Base-by-base conservation (phyloP, 2,329 filamentous ascomycete genomes). In the Trichocomaceae sp. region DNA sequence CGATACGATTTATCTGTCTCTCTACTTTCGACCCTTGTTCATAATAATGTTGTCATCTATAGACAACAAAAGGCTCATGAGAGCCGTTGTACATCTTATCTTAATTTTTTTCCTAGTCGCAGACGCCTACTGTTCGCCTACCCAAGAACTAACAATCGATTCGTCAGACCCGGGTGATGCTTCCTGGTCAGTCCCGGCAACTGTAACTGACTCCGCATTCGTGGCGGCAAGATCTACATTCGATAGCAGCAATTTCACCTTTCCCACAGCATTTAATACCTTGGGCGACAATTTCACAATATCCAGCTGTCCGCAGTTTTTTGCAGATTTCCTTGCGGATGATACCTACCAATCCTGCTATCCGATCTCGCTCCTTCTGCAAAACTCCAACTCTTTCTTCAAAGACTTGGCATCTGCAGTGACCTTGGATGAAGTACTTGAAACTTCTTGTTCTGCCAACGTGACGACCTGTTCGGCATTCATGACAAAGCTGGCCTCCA, bases 301-400 rank as follows among this genome's bases (percentile, higher is more conserved):
- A 52, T 63, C 71, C 10, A 72, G 75, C 50, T 79, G 77, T 47
- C 63, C 70, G 13, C 66, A 74, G 4, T 77, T 92, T 71, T 85
- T 95, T 69, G 76, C 81, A 50, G 69, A 69, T 2, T 83, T 95
- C 63, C 78, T 93, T 50, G 73, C 72, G 47, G 81, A 88, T 65
- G 66, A 78, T 5, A 83, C 81, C 3, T 90, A 93, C 62, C 80
- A 82, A 61, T 69, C 79, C 50, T 97, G 92, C 73, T 83, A 91
- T 61, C 89, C 92, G 0, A 77, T 96, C 55, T 96, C 91, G 1
- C 78, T 96, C 63, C 81, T 97, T 60, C 77, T 97, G 9, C 68
- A 95, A 84, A 90, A 87, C 59, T 96, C 92, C 9, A 82, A 79
- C 50, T 83, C 83, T 41, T 96, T 96, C 74, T 97, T 97, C 75